These are phyloP conservation scores for Nakazawaea pomicola DNA, from an alignment of 805 yeast species.

Conservation along the genomic window DNA sequence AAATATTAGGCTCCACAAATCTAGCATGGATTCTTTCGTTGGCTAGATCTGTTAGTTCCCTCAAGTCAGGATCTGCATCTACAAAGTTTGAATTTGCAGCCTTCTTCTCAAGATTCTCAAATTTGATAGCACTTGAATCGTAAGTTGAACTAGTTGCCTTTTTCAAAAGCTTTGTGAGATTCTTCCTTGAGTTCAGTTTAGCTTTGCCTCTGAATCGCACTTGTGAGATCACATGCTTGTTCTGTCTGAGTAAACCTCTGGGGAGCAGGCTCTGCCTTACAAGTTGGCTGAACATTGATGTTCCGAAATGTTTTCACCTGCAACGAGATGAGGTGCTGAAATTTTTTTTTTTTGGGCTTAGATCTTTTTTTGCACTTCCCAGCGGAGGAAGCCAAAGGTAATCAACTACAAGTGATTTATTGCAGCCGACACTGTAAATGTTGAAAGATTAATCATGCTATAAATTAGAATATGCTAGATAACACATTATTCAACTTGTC, in stretches of 20 bases:
- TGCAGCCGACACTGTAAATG: not conserved
- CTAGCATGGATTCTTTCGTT: conserved; percentile 19
- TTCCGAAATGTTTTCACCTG: too few relatives aligned
- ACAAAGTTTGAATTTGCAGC: not conserved
- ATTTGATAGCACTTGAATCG: not conserved
- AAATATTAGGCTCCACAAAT: conserved; percentile 24
- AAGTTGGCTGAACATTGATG: too few relatives aligned
- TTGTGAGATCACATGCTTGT: not conserved
- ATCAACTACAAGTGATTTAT: too few relatives aligned
- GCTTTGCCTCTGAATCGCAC: not conserved
- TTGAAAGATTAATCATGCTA: not conserved
- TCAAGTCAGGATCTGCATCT: conserved; percentile 18
- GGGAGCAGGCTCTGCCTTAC: too few relatives aligned
- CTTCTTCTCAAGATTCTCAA: not conserved
- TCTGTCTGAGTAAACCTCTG: too few relatives aligned
- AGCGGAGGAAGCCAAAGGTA: too few relatives aligned
- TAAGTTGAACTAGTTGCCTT: not conserved
- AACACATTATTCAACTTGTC: conserved; percentile 44
- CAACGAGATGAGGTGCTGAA: too few relatives aligned
- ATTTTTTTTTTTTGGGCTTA: too few relatives aligned
- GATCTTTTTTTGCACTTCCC: too few relatives aligned
- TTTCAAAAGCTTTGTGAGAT: not conserved
- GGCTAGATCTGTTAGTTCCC: conserved; percentile 19
- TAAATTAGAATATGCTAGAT: conserved; percentile 41
- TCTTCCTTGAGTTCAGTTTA: conserved; percentile 1